A percentile compares a stretch with the other conserved stretches of the same genome.
phyloP scores from a whole-genome alignment of 495 filamentous ascomycete genomes.

The Podospora comata region DNA sequence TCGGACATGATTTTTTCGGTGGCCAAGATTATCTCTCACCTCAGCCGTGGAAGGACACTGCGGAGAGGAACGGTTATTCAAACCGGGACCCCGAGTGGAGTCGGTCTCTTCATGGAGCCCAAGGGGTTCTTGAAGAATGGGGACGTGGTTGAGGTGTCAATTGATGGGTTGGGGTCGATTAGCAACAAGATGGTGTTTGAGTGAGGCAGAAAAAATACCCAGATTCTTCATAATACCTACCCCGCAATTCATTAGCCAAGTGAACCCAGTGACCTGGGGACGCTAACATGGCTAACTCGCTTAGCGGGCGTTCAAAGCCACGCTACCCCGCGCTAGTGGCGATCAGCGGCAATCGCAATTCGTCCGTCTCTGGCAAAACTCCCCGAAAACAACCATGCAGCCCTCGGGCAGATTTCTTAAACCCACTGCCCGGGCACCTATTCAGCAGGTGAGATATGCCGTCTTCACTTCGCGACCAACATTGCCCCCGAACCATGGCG shows the following conservation, averaged over 20 bases:
- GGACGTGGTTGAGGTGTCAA: slow-evolving; percentile 58
- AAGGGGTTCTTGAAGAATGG: slow-evolving; percentile 56
- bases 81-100: slow-evolving; percentile 43
- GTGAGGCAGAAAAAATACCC: not conserved
- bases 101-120: slow-evolving; percentile 53
- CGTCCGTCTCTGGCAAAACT: not conserved
- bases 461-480: not conserved
- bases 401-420: not conserved
- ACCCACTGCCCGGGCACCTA: not conserved
- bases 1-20: slow-evolving; percentile 12
- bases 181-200: slow-evolving; percentile 41
- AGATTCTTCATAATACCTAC: not conserved
- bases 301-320: too few species aligned
- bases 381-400: too few species aligned
- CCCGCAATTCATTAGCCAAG: not conserved
- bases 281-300: not conserved
- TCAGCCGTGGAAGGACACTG: slow-evolving; percentile 39
- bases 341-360: not conserved
- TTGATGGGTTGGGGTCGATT: slow-evolving; percentile 33
- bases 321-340: not conserved
- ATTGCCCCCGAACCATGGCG: not conserved
- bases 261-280: not conserved
- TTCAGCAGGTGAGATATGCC: not conserved
- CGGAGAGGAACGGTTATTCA: slow-evolving; percentile 35
- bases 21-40: slow-evolving; percentile 4